Evolutionary conservation across 2,329 filamentous ascomycete genomes (phyloP).

Genomic region (Dryadomyces sulphureus): DNA sequence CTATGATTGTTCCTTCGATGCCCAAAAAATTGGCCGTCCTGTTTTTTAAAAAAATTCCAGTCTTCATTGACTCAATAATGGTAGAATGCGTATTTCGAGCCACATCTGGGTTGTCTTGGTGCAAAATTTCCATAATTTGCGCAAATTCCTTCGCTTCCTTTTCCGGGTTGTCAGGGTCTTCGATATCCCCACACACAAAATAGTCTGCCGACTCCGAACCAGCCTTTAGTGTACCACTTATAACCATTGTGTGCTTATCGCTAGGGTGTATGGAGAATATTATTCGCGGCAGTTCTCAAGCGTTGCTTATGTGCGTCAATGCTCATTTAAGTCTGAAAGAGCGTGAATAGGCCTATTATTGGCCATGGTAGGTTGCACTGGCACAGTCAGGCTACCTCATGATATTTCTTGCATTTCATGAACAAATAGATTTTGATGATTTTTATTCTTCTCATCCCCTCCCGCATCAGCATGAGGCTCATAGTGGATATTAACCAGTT

Average conservation of each 20-base stretch:
- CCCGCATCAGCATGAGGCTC: too few species aligned
- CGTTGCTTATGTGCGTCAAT: too few species aligned
- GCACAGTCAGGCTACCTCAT: too few species aligned
- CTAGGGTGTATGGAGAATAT: background rate
- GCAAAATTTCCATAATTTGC: background rate
- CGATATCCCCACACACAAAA: background rate
- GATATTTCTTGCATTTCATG: too few species aligned
- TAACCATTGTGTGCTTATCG: background rate
- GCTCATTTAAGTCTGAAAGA: background rate
- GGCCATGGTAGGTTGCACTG: background rate
- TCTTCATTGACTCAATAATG: too few species aligned
- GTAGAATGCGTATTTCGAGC: background rate
- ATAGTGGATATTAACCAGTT: too few species aligned
- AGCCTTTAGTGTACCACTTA: background rate
- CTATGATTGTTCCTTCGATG: background rate
- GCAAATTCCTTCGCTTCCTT: background rate
- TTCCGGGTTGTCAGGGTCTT: background rate
- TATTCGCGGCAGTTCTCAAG: too few species aligned
- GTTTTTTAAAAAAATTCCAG: background rate
- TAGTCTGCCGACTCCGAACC: background rate
- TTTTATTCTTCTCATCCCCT: background rate
- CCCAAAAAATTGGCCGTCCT: background rate
- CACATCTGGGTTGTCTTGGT: background rate
- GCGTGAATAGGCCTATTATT: background rate
- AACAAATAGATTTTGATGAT: background rate